Percentiles rank a stretch among this genome's conserved stretches.
These are phyloP conservation scores for Saccharomyces hybrid DNA, from an alignment of 1,139 yeast genomes.

Conservation along the genomic window DNA sequence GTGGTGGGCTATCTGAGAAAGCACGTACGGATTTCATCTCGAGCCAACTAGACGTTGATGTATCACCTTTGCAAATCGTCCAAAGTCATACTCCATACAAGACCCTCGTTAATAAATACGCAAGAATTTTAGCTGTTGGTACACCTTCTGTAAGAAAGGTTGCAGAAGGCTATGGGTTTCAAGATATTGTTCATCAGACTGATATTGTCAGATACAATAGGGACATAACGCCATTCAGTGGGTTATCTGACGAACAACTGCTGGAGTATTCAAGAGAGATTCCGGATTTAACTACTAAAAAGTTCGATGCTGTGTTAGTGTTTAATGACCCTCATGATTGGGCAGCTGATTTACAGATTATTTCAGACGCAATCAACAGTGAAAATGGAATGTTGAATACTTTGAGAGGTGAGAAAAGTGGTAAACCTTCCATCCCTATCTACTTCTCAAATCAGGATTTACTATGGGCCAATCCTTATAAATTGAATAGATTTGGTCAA, in stretches of 20 bases:
- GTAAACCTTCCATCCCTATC: slow-evolving; percentile 64
- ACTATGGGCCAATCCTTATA: slow-evolving; percentile 83
- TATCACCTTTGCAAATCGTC: slow-evolving; percentile 61
- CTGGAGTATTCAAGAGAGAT: slow-evolving; percentile 37
- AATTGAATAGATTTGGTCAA: slow-evolving; percentile 80
- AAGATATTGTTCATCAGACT: slow-evolving; percentile 66
- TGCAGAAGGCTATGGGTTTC: slow-evolving; percentile 74
- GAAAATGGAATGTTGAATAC: slow-evolving; percentile 64
- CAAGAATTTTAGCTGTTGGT: slow-evolving; percentile 74
- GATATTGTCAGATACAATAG: slow-evolving; percentile 53
- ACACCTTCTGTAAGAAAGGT: slow-evolving; percentile 72
- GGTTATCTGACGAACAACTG: slow-evolving; percentile 58
- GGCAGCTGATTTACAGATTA: slow-evolving; percentile 78
- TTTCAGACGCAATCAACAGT: slow-evolving; percentile 64
- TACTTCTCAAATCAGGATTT: slow-evolving; percentile 83
- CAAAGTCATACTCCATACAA: slow-evolving; percentile 91
- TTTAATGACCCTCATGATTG: slow-evolving; percentile 90
- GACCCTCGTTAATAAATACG: slow-evolving; percentile 45
- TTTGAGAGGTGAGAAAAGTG: slow-evolving; percentile 31
- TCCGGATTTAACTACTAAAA: slow-evolving; percentile 33
- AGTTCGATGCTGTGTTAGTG: slow-evolving; percentile 73
- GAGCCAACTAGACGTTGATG: slow-evolving; percentile 40
- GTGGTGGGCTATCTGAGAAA: slow-evolving; percentile 77
- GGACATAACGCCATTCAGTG: slow-evolving; percentile 52
- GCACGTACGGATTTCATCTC: slow-evolving; percentile 54